Percentiles rank a stretch among this genome's conserved stretches.
Conservation (phyloP, 192 early-diverging fungal species). For the Coemansia sp. region DNA sequence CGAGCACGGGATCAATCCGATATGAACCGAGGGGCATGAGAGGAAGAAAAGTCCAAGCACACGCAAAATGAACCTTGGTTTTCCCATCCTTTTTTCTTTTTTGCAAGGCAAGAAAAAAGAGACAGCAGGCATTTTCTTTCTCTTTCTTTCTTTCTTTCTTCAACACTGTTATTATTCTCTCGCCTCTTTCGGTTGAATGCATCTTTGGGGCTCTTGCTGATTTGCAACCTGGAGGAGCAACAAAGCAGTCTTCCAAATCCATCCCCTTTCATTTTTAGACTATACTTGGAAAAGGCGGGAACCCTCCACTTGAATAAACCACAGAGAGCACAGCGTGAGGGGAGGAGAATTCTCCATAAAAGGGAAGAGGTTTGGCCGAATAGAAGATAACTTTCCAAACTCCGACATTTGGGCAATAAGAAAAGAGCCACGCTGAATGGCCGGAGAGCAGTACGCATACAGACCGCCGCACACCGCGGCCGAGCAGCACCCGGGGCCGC, state of each 20-base stretch:
- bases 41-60: background rate
- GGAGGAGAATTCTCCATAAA: too few relatives aligned
- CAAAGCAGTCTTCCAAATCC: background rate
- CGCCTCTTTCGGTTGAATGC: background rate
- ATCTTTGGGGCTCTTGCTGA: background rate
- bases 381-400: background rate
- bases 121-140: too few relatives aligned
- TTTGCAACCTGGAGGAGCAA: too few relatives aligned
- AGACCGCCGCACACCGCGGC: constrained; percentile 23
- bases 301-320: too few relatives aligned
- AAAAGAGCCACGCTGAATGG: too few relatives aligned
- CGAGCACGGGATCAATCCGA: background rate
- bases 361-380: too few relatives aligned
- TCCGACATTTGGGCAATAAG: background rate
- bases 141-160: too few relatives aligned
- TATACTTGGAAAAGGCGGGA: too few relatives aligned
- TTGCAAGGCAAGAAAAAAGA: background rate
- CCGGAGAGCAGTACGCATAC: constrained; percentile 24
- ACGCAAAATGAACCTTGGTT: background rate
- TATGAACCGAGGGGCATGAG: background rate
- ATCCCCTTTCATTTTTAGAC: background rate
- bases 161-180: background rate
- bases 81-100: background rate
- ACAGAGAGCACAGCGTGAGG: too few relatives aligned
- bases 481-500: constrained; percentile 19